A percentile compares a stretch with the other conserved stretches of the same genome.
Conservation (phyloP, 2,329 filamentous ascomycete species). For the Emmonsia crescens region DNA sequence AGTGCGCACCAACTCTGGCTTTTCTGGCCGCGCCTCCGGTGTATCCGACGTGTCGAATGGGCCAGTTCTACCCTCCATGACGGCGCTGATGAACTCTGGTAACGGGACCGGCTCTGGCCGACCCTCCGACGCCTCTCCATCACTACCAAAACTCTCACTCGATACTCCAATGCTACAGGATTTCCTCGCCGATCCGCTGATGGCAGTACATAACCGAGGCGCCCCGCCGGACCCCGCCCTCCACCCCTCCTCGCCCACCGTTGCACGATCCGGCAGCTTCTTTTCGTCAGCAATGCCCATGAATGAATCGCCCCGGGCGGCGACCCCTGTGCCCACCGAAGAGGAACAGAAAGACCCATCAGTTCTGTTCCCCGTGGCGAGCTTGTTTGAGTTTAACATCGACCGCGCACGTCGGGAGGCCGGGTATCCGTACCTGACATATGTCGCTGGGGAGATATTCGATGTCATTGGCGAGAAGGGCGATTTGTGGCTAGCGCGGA, state of each 20-base stretch:
- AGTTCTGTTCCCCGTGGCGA: conserved; percentile 82
- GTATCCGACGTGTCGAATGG: conserved; percentile 44
- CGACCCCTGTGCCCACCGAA: conserved; percentile 1
- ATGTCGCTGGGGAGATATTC: conserved; percentile 88
- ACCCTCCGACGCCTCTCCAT: conserved; percentile 22
- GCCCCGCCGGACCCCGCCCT: conserved; percentile 20
- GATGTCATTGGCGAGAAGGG: conserved; percentile 93
- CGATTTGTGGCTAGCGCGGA: conserved; percentile 93
- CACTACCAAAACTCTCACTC: conserved; percentile 33
- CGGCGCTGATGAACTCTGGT: conserved; percentile 37
- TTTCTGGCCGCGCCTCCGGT: conserved; percentile 42
- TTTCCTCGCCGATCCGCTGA: conserved; percentile 25
- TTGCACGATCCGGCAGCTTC: conserved; percentile 56
- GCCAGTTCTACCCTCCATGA: conserved; percentile 39
- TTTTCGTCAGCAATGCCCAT: conserved; percentile 83
- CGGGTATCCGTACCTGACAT: conserved; percentile 91
- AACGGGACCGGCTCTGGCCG: background rate
- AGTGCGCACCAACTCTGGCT: conserved; percentile 45
- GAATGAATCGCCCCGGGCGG: conserved; percentile 46
- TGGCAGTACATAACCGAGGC: conserved; percentile 11
- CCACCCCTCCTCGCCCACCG: conserved; percentile 28
- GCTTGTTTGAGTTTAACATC: conserved; percentile 95
- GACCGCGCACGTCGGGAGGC: conserved; percentile 83
- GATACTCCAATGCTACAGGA: conserved; percentile 37
- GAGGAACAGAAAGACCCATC: conserved; percentile 32